A percentile compares a stretch with the other conserved stretches of the same genome.
Evolutionary conservation across 163 green algal species (phyloP).

Genomic region (Scenedesmus sp.): DNA sequence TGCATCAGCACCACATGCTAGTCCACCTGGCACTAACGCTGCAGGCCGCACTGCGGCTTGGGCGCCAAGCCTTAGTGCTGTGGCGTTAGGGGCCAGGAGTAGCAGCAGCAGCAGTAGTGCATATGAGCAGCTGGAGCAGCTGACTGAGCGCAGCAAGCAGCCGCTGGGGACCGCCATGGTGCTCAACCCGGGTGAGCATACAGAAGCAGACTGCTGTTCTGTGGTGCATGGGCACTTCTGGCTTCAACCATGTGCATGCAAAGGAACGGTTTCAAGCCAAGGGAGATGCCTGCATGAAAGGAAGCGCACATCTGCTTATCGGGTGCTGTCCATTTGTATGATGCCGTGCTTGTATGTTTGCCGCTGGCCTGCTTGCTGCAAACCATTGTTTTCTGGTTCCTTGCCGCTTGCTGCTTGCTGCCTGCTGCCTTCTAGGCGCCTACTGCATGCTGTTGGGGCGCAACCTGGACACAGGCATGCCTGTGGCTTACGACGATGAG

Average conservation of each 20-base stretch:
- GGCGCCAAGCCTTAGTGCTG: neutral
- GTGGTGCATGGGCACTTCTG: neutral
- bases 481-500: neutral
- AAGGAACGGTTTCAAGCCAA: neutral
- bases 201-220: neutral
- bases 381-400: neutral
- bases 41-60: too few species aligned
- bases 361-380: neutral
- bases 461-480: constrained; percentile 6
- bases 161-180: neutral
- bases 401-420: neutral
- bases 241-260: too few species aligned
- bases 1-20: neutral
- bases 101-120: constrained; percentile 18
- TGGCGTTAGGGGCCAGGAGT: neutral
- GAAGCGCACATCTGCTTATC: neutral
- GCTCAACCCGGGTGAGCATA: neutral
- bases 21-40: neutral
- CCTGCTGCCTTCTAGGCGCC: neutral
- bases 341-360: neutral
- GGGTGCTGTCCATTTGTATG: neutral
- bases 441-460: constrained; percentile 23
- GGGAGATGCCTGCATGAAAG: neutral
- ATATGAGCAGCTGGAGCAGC: neutral
- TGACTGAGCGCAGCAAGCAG: neutral